A percentile compares a stretch with the other conserved stretches of the same genome.
Evolutionary conservation across 495 filamentous ascomycete species (phyloP).

Genomic region (Penicillium cosmopolitanum): DNA sequence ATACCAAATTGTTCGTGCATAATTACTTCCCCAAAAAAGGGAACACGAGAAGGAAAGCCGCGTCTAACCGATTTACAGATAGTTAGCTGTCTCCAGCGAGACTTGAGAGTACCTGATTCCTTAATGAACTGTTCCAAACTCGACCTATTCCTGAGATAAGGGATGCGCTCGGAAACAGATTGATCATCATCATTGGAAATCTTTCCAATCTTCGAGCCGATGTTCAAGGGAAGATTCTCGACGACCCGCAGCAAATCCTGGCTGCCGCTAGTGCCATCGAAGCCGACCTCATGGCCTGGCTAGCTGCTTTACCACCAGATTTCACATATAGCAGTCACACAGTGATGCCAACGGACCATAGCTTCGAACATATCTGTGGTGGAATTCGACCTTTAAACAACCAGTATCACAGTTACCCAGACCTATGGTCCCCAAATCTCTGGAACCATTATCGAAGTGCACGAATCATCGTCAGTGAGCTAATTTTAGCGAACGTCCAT

Average conservation of each 20-base stretch:
- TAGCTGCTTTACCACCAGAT: slow-evolving; percentile 8
- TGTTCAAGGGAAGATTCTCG: not conserved
- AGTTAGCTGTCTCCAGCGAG: slow-evolving; percentile 10
- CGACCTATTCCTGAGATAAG: slow-evolving; percentile 4
- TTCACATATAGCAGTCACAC: slow-evolving; percentile 9
- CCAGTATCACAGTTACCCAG: slow-evolving; percentile 9
- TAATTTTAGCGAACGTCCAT: slow-evolving; percentile 2
- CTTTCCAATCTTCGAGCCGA: slow-evolving; percentile 9
- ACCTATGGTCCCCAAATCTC: slow-evolving; percentile 8
- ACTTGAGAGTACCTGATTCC: slow-evolving; percentile 3
- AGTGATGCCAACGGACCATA: slow-evolving; percentile 4
- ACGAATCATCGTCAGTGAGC: slow-evolving; percentile 11
- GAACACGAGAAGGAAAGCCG: not conserved
- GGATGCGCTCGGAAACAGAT: slow-evolving; percentile 6
- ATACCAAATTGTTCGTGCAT: slow-evolving; percentile 8
- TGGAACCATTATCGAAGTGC: slow-evolving; percentile 11
- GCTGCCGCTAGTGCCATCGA: slow-evolving; percentile 5
- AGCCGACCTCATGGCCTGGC: slow-evolving; percentile 5
- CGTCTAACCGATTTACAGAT: slow-evolving; percentile 1
- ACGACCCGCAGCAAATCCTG: slow-evolving; percentile 2
- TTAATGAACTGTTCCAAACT: slow-evolving; percentile 5
- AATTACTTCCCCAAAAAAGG: not conserved
- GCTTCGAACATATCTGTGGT: not conserved
- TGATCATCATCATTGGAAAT: slow-evolving; percentile 7
- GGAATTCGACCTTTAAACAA: slow-evolving; percentile 10